Evolutionary conservation across 2,329 filamentous ascomycete species (phyloP).

Genomic region (Fusarium staphyleae): DNA sequence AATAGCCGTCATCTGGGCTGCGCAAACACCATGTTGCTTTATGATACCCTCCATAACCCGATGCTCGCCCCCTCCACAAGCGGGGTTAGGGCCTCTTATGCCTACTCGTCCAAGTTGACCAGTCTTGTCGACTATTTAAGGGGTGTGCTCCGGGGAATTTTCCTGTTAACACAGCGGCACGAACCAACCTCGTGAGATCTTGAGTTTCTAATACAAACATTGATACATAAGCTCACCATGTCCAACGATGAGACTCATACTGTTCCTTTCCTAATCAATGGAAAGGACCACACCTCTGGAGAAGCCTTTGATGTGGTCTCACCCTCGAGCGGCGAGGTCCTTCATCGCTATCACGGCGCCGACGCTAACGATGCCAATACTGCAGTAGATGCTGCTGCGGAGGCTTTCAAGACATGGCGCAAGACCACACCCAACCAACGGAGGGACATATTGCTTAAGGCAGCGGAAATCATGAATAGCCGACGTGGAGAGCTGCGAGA

Average conservation of each 20-base stretch:
- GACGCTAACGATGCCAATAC: slow-evolving; percentile 61
- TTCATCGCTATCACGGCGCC: slow-evolving; percentile 64
- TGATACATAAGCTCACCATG: slow-evolving; percentile 21
- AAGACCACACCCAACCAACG: slow-evolving; percentile 66
- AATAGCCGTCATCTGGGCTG: slow-evolving; percentile 2
- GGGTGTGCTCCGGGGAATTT: not conserved
- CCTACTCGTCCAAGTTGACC: slow-evolving; percentile 1
- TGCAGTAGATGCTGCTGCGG: slow-evolving; percentile 63
- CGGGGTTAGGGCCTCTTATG: slow-evolving; percentile 19
- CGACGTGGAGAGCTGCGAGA: slow-evolving; percentile 66
- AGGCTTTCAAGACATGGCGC: slow-evolving; percentile 74
- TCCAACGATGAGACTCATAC: slow-evolving; percentile 27
- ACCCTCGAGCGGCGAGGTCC: slow-evolving; percentile 60
- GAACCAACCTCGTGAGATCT: not conserved
- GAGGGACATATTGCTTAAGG: slow-evolving; percentile 73
- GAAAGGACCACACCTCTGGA: slow-evolving; percentile 53
- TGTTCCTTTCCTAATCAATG: slow-evolving; percentile 54
- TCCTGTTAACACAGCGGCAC: not conserved
- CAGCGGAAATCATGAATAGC: slow-evolving; percentile 68
- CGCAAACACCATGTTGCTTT: slow-evolving; percentile 12
- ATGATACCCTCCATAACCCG: slow-evolving; percentile 30
- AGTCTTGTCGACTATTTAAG: slow-evolving; percentile 25
- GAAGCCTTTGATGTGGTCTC: slow-evolving; percentile 63
- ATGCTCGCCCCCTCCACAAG: slow-evolving; percentile 18
- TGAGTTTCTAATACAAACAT: not conserved